These are phyloP conservation scores for Carpinus fangiana DNA, from an alignment of 306 rosid genomes.

Conservation along the genomic window DNA sequence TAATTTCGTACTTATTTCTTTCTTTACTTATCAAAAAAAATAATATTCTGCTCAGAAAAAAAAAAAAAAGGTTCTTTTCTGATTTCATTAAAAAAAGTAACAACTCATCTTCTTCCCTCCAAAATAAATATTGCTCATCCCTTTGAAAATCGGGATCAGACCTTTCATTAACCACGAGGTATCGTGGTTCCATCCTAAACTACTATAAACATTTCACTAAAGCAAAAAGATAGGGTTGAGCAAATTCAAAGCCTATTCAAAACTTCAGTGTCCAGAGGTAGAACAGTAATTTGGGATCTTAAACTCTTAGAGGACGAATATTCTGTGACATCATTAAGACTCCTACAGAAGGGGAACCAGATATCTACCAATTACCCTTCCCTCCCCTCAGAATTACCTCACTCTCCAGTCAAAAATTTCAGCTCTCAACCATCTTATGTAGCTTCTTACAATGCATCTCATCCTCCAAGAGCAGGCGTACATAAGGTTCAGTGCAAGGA, in stretches of 20 bases:
- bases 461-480: neutral
- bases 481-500: neutral
- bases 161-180: neutral
- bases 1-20: no score
- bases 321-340: neutral
- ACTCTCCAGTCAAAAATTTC: neutral
- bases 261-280: neutral
- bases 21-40: no score
- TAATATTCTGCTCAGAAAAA: no score
- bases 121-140: neutral
- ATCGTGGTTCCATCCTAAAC: neutral
- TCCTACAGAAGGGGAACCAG: neutral
- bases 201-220: neutral
- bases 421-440: neutral
- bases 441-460: neutral
- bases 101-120: neutral
- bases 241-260: neutral
- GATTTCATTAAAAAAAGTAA: neutral
- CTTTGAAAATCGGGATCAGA: neutral
- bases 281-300: neutral
- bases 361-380: neutral
- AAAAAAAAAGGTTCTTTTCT: neutral
- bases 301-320: neutral
- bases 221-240: neutral
- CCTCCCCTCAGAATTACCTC: neutral